These are phyloP conservation scores for Rhodomyrtus psidioides DNA, from an alignment of 441 rosid genomes.

Conservation along the genomic window DNA sequence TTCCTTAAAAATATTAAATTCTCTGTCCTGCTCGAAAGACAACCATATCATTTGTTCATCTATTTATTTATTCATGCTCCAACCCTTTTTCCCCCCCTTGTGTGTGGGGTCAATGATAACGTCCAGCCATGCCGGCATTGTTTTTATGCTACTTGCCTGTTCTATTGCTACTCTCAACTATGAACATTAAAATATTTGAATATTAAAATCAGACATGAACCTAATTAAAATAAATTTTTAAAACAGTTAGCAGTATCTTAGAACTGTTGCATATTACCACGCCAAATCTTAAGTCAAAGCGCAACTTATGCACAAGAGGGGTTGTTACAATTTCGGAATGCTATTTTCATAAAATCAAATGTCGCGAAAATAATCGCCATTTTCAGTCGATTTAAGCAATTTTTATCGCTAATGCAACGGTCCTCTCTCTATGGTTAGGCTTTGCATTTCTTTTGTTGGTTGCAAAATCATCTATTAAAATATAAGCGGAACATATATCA, in stretches of 20 bases:
- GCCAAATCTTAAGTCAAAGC: no score
- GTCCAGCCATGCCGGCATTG: not conserved
- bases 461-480: not conserved
- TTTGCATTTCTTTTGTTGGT: not conserved
- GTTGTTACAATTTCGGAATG: not conserved
- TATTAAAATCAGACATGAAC: no score
- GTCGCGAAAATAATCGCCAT: not conserved
- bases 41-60: not conserved
- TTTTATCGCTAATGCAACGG: no score
- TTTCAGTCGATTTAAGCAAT: not conserved
- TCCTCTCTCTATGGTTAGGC: not conserved
- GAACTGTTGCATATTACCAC: no score
- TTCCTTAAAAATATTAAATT: not conserved
- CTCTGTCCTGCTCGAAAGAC: not conserved
- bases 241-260: no score
- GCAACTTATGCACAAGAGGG: no score
- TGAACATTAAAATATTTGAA: no score
- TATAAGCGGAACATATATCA: no score
- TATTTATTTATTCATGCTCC: not conserved
- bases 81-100: no score
- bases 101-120: not conserved
- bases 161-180: not conserved
- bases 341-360: not conserved
- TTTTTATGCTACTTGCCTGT: not conserved
- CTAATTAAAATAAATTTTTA: no score